Evolutionary conservation across 2,329 filamentous ascomycete species (phyloP).

Genomic region (Ceratocystis lukuohia): DNA sequence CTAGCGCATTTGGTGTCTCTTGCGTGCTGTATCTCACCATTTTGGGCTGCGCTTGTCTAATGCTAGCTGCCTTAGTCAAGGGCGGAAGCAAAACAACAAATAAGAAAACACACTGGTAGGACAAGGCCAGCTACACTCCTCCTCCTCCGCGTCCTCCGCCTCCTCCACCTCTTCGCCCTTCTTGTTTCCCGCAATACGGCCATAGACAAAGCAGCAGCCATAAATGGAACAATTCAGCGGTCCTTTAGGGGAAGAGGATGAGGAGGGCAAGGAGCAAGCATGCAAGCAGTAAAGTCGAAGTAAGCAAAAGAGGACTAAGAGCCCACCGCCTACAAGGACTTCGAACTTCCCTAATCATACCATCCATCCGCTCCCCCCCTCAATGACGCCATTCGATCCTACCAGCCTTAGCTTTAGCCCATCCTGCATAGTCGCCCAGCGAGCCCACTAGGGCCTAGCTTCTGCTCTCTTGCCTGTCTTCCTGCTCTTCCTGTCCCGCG

Average conservation of each 20-base stretch:
- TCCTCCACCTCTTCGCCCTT: no score
- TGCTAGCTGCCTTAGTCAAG: neutral
- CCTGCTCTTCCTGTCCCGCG: neutral
- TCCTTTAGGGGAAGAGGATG: no score
- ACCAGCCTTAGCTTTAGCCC: neutral
- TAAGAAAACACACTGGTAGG: no score
- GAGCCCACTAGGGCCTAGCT: neutral
- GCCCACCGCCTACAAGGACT: neutral
- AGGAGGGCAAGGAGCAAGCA: neutral
- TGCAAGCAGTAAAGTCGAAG: neutral
- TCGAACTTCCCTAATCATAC: neutral
- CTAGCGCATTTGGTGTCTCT: neutral
- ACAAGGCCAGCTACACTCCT: no score
- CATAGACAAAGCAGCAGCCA: no score
- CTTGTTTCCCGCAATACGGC: no score
- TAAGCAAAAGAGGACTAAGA: neutral
- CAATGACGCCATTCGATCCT: constrained; percentile 12
- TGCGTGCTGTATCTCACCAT: neutral
- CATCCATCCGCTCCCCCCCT: neutral
- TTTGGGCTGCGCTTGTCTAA: neutral
- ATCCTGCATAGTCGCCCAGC: neutral
- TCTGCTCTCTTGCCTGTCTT: neutral
- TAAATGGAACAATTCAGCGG: no score
- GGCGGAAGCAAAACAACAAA: no score
- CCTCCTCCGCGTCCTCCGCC: no score